A percentile compares a stretch with the other conserved stretches of the same genome.
Evolutionary conservation across 805 yeast genomes (phyloP).

Genomic region (Scheffersomyces coipomensis): DNA sequence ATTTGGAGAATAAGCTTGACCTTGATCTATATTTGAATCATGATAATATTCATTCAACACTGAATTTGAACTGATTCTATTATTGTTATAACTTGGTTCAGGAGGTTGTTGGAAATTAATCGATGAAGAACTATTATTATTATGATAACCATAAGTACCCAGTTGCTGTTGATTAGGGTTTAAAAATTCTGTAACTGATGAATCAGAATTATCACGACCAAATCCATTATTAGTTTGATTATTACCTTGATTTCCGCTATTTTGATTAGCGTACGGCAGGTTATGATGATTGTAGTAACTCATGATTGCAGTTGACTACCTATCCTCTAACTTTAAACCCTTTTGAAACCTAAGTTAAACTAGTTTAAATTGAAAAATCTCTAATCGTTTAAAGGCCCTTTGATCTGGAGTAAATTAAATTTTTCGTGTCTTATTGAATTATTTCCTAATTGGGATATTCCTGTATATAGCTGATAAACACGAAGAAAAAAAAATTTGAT

Average conservation of each 20-base stretch:
- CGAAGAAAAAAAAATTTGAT: too few relatives aligned
- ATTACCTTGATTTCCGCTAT: neutral
- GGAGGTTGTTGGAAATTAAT: conserved; percentile 5
- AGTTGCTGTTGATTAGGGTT: neutral
- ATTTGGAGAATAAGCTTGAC: too few relatives aligned
- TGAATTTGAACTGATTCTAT: neutral
- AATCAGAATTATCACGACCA: neutral
- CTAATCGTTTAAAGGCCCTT: too few relatives aligned
- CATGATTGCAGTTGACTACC: too few relatives aligned
- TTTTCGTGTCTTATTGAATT: too few relatives aligned
- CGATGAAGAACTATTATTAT: conserved; percentile 1
- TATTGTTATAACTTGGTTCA: conserved; percentile 3
- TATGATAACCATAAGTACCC: conserved; percentile 5
- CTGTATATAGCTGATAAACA: too few relatives aligned
- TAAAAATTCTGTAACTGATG: neutral
- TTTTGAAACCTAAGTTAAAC: too few relatives aligned
- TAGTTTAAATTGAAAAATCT: too few relatives aligned
- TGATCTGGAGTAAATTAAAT: too few relatives aligned
- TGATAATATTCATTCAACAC: neutral
- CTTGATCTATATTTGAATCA: neutral
- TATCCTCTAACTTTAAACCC: too few relatives aligned
- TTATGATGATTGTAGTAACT: neutral
- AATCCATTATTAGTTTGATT: neutral
- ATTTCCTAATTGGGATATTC: too few relatives aligned
- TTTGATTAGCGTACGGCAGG: neutral